Evolutionary conservation across 2,329 filamentous ascomycete genomes (phyloP), one percentile per base, ranked within the genome.

Genomic region (Fusarium sublunatum): DNA sequence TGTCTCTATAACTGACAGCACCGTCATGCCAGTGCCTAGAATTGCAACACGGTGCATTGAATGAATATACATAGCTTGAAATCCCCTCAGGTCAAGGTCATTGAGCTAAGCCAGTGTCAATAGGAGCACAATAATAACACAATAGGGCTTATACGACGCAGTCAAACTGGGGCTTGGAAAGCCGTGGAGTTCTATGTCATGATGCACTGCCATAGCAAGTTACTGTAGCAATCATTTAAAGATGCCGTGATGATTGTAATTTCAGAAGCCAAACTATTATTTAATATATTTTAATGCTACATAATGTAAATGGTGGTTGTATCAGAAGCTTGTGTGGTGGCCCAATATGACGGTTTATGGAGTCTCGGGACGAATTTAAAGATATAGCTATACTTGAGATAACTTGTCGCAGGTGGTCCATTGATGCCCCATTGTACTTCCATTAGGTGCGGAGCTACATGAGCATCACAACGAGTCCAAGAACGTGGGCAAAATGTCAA

Each of bases 381-480:
- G 35, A 40, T 34, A 29, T 9, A 31, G 40, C 38, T 54, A 51
- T 66, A 29, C 49, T 8, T 12, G 25, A 2, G 3, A 51, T 66
- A 70, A 50, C 53, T 68, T 34, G n/a, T 9, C 41, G 31, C 32
- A 34, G 26, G 26, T 10, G 6, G 2, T 7, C 8, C 11, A 22
- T 11, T 53, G 25, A 35, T 15, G 7, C 6, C 1, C 13, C 13
- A 7, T 55, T 49, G 19, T 42, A 34, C 22, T 31, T 36, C 28
- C 45, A 29, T 50, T 72, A 40, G 77, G 79, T 75, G 78, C 79
- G 75, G 63, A 77, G 61, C 53, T 39, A 46, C 52, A 44, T 38
- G 75, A 75, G 78, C 87, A 86, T 77, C 79, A 80, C 71, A 88
- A 88, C 71, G 83, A 91, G 88, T 85, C 85, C 82, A 88, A 87